Evolutionary conservation across 257 asterid species (phyloP), one percentile per base, ranked within the genome.

Genomic region (Nicotiana tomentosiformis): DNA sequence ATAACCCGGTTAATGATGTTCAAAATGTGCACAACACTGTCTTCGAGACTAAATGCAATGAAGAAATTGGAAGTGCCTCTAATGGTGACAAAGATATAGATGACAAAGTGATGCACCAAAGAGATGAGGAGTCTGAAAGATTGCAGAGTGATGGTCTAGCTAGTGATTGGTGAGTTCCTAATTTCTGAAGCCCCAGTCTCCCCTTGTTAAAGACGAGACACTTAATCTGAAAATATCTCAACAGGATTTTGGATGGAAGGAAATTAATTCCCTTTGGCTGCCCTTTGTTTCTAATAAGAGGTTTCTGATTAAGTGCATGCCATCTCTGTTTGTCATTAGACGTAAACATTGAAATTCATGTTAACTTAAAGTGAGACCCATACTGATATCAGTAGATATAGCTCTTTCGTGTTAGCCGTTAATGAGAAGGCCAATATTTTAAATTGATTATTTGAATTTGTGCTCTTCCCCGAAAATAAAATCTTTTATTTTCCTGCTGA

Each of bases 141-240:
- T 26, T 51, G 80, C 64, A 15, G 33, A 12, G 15, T 49, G 80
- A 74, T 74, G 60, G 64, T 51, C 80, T 74, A 74, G 80, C 43
- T 74, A 49, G 64, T 26, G 80, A 74, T 26, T 64, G 64, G 80
- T 74, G 80, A 74, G 80, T 74, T 74, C 39, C 80, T 51, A 51
- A 74, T 20, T 74, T 49, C 64, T 74, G 80, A 74, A 74, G 80
- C 56, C 53, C 80, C 80, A 23, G 14, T 51, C 29, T 26, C 37
- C 80, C 43, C 64, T 74, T 26, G 60, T 74, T 49, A 49, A 74
- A 61, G 64, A 51, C 29, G 60, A 23, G 61, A 26, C 6, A 26
- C 1, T 7, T 74, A 74, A 74, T 33, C 64, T 0, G 26, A 74
- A 74, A 70, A 74, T 23, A 23, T 74, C 61, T 74, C 43, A 49